A percentile compares a stretch with the other conserved stretches of the same genome.
These are phyloP conservation scores for Tarenaya hassleriana DNA, from an alignment of 345 rosid species.

Conservation along the genomic window DNA sequence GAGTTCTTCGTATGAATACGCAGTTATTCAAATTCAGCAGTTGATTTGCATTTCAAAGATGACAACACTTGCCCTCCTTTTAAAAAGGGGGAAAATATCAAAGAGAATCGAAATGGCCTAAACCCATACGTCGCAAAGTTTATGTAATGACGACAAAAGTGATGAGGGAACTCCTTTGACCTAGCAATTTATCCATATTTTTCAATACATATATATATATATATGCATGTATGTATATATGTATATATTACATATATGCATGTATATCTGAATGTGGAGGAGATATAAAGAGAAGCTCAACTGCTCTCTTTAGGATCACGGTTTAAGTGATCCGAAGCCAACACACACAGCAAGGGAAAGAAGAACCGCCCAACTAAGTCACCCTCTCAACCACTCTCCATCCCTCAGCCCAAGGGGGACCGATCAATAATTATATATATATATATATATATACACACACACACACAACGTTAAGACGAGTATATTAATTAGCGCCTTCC, in stretches of 20 bases:
- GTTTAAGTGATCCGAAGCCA: slow-evolving; percentile 31
- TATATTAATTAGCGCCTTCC: too few relatives aligned
- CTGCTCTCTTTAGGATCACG: slow-evolving; percentile 26
- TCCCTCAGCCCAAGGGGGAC: slow-evolving; percentile 16
- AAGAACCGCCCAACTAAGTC: slow-evolving; percentile 20
- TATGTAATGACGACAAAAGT: slow-evolving; percentile 4
- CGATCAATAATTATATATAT: too few relatives aligned
- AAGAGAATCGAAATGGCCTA: too few relatives aligned
- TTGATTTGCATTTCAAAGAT: too few relatives aligned
- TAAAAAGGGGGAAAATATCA: too few relatives aligned
- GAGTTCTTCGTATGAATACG: too few relatives aligned
- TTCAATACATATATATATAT: background rate
- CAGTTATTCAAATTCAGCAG: too few relatives aligned
- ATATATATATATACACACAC: too few relatives aligned
- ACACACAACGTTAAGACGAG: too few relatives aligned
- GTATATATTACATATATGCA: too few relatives aligned
- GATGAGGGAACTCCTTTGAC: slow-evolving; percentile 11
- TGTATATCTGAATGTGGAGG: background rate
- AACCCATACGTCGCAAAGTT: too few relatives aligned
- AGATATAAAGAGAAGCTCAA: slow-evolving; percentile 24
- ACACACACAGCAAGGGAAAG: slow-evolving; percentile 22
- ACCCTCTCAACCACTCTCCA: slow-evolving; percentile 29
- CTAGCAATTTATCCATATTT: slow-evolving; percentile 1
- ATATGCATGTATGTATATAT: background rate
- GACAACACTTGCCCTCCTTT: too few relatives aligned